These are phyloP conservation scores for Tricharina praecox DNA, from an alignment of 495 filamentous ascomycete genomes.

Conservation along the genomic window DNA sequence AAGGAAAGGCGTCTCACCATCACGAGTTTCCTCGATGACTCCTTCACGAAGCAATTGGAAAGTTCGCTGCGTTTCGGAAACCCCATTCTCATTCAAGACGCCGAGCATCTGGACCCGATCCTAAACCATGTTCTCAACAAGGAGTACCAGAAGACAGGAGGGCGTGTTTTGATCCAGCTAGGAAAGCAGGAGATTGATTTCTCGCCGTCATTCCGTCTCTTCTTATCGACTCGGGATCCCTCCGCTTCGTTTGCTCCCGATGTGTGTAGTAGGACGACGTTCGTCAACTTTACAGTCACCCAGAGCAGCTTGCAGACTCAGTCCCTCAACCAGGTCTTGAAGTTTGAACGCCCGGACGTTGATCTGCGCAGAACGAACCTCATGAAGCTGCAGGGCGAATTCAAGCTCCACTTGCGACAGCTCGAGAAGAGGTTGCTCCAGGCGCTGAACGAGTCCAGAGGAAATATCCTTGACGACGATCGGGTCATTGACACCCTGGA, in stretches of 20 bases:
- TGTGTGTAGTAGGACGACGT: constrained; percentile 92
- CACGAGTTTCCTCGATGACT: constrained; percentile 94
- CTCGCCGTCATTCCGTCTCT: constrained; percentile 90
- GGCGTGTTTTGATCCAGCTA: constrained; percentile 92
- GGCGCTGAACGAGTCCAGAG: constrained; percentile 88
- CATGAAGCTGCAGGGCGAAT: constrained; percentile 96
- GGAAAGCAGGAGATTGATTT: constrained; percentile 99
- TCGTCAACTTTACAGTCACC: constrained; percentile 98
- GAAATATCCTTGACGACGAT: constrained; percentile 97
- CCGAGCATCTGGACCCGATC: constrained; percentile 89
- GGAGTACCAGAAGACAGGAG: constrained; percentile 98
- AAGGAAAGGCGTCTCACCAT: constrained; percentile 87
- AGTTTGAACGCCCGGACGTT: constrained; percentile 94
- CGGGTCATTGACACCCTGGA: constrained; percentile 95
- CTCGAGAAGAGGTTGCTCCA: constrained; percentile 91
- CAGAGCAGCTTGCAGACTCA: constrained; percentile 97
- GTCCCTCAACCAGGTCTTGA: constrained; percentile 88
- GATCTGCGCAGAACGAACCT: constrained; percentile 89
- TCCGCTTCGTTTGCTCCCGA: constrained; percentile 95
- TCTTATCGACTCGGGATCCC: constrained; percentile 86
- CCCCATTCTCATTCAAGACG: constrained; percentile 95
- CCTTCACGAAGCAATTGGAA: constrained; percentile 93
- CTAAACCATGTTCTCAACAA: constrained; percentile 99
- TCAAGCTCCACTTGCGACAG: constrained; percentile 87
- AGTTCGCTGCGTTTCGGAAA: constrained; percentile 95